Percentiles rank a stretch among this genome's conserved stretches.
Conservation (phyloP, 1,284 basidiomycete species). For the Baeospora myosura region DNA sequence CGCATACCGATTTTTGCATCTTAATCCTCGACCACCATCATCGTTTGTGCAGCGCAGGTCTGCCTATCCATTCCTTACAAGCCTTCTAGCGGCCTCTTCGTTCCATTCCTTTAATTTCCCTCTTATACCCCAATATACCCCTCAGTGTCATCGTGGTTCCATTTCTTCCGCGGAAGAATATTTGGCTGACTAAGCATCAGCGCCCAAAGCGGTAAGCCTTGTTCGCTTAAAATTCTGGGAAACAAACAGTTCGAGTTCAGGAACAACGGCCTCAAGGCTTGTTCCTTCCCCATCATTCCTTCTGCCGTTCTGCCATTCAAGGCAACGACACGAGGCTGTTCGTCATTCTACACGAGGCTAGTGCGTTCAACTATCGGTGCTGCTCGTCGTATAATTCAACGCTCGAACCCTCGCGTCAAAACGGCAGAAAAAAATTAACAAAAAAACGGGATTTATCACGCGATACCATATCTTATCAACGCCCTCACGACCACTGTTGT, state of each 20-base stretch:
- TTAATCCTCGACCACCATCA: background rate
- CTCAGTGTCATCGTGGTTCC: background rate
- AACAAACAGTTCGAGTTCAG: slow-evolving; percentile 16
- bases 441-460: slow-evolving; percentile 14
- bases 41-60: background rate
- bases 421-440: slow-evolving; percentile 14
- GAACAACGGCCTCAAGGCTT: slow-evolving; percentile 12
- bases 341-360: slow-evolving; percentile 35
- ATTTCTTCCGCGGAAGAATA: background rate
- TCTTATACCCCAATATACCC: background rate
- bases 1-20: background rate
- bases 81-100: background rate
- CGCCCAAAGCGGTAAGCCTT: background rate
- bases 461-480: slow-evolving; percentile 7
- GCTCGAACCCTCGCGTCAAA: slow-evolving; percentile 8
- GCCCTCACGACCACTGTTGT: slow-evolving; percentile 10
- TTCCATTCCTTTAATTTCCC: background rate
- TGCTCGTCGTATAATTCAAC: slow-evolving; percentile 16
- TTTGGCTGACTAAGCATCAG: background rate
- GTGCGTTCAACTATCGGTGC: slow-evolving; percentile 22
- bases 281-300: slow-evolving; percentile 16
- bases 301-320: slow-evolving; percentile 19
- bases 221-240: background rate
- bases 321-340: slow-evolving; percentile 36
- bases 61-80: background rate